Evolutionary conservation across 2,329 filamentous ascomycete genomes (phyloP), one percentile per base, ranked within the genome.

Genomic region (Magnaporthiopsis incrustans): DNA sequence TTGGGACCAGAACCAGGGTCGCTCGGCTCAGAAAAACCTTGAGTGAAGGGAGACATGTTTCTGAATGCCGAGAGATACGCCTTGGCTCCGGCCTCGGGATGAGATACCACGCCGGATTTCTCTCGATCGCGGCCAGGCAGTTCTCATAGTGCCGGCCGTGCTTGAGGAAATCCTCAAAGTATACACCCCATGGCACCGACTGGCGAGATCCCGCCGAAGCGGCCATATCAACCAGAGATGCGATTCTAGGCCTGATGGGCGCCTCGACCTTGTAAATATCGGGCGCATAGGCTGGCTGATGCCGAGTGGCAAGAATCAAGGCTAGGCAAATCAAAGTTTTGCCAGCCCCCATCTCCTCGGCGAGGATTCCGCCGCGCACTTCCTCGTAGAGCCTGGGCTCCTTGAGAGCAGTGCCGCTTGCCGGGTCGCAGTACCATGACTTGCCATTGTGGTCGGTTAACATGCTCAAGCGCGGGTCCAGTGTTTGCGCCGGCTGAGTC

Each of bases 301-400:
- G 80, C 69, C 84, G 86, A 0, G 91, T 96, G 3, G 91, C 62
- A 8, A 59, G 25, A 22, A 63, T 53, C 35, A 63, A 35, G n/a
- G 62, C 56, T 25, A 98, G 77, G 67, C 90, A 94, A 14, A 97
- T 96, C 32, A 97, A 76, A 0, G 94, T 97, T 77, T 97, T 98
- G 0, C 94, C 93, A 0, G 84, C 77, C 7, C 89, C 89, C 90
- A 93, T 93, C 67, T 90, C 88, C 71, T 95, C 91, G 0, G 90
- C 89, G 18, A 92, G 77, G 18, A 94, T 89, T 3, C 92, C 94
- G 44, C 93, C 92, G 65, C 83, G 81, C 6, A 88, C 83, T 32
- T 86, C 82, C 59, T 95, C 91, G 69, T 94, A 97, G 65, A 85
- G 84, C 2, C 83, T 82, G 14, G 90, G 87, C n/a, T 89, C 84